Evolutionary conservation across 129 eudicot species (phyloP).

Genomic region (Pittosporum tobira): DNA sequence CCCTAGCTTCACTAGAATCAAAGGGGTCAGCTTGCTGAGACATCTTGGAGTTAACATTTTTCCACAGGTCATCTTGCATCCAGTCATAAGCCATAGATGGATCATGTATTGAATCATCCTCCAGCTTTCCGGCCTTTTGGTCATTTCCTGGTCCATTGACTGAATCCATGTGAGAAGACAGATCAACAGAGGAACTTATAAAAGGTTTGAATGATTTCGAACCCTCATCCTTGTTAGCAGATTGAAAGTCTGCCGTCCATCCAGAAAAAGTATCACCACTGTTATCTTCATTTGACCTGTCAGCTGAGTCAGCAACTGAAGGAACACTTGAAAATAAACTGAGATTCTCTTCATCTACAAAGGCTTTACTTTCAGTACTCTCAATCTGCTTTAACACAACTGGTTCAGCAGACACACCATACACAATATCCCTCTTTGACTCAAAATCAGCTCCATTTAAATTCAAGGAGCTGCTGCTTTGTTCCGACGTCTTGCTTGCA

Average conservation of each 20-base stretch:
- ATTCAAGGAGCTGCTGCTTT: conserved; percentile 21
- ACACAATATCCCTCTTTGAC: conserved; percentile 17
- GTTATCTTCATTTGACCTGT: conserved; percentile 4
- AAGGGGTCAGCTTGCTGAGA: background rate
- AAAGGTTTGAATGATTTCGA: conserved; percentile 8
- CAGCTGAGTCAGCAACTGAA: conserved; percentile 16
- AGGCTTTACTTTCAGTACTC: conserved; percentile 12
- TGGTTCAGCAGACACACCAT: conserved; percentile 24
- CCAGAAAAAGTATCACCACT: conserved; percentile 15
- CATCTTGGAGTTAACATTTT: conserved; percentile 12
- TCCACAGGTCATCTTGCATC: conserved; percentile 22
- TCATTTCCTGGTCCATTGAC: conserved; percentile 20
- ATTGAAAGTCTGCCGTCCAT: conserved; percentile 32
- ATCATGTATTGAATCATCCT: conserved; percentile 7
- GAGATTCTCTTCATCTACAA: conserved; percentile 24
- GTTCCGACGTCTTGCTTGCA: conserved; percentile 19
- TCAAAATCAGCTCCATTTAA: conserved; percentile 34
- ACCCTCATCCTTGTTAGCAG: conserved; percentile 11
- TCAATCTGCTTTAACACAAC: conserved; percentile 15
- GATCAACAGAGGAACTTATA: conserved; percentile 7
- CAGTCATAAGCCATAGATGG: conserved; percentile 18
- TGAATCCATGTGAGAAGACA: conserved; percentile 24
- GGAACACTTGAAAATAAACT: conserved; percentile 34
- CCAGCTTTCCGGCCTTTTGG: conserved; percentile 2
- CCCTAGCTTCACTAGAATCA: conserved; percentile 1